These are phyloP conservation scores for Akebia trifoliata DNA, from an alignment of 164 flowering plant species.

Conservation along the genomic window DNA sequence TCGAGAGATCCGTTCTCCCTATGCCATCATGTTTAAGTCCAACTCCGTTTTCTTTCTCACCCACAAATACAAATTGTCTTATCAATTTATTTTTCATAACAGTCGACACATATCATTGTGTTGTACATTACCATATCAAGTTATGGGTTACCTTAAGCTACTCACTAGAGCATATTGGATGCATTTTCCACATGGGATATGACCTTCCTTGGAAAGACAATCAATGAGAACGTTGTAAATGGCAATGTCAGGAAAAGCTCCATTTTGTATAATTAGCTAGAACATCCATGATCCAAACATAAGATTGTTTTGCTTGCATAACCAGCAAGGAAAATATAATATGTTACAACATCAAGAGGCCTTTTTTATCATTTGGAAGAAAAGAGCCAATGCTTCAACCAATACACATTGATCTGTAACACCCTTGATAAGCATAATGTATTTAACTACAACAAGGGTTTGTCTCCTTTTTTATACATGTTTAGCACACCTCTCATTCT, in stretches of 20 bases:
- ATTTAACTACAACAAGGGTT: constrained; percentile 39
- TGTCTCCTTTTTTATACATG: too few species aligned
- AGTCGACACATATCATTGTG: constrained; percentile 49
- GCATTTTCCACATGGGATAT: constrained; percentile 21
- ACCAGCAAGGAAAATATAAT: constrained; percentile 43
- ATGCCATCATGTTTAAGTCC: too few species aligned
- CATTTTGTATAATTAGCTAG: constrained; percentile 29
- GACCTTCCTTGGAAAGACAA: constrained; percentile 29
- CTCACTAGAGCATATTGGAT: constrained; percentile 19
- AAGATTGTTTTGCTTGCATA: constrained; percentile 31
- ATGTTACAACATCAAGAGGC: constrained; percentile 41
- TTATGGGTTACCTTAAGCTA: constrained; percentile 24
- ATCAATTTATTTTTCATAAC: constrained; percentile 27
- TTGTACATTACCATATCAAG: constrained; percentile 51
- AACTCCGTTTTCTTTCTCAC: too few species aligned
- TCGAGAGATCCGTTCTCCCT: too few species aligned
- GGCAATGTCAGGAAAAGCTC: constrained; percentile 37
- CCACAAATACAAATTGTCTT: constrained; percentile 30
- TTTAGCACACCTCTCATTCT: too few species aligned
- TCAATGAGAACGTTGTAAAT: constrained; percentile 42
- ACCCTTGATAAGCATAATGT: constrained; percentile 33
- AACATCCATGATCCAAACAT: constrained; percentile 23
- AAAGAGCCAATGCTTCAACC: constrained; percentile 29
- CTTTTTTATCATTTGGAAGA: constrained; percentile 43
- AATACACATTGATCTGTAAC: constrained; percentile 20